Conservation (phyloP, 441 rosid species). For the Codiaeum variegatum region DNA sequence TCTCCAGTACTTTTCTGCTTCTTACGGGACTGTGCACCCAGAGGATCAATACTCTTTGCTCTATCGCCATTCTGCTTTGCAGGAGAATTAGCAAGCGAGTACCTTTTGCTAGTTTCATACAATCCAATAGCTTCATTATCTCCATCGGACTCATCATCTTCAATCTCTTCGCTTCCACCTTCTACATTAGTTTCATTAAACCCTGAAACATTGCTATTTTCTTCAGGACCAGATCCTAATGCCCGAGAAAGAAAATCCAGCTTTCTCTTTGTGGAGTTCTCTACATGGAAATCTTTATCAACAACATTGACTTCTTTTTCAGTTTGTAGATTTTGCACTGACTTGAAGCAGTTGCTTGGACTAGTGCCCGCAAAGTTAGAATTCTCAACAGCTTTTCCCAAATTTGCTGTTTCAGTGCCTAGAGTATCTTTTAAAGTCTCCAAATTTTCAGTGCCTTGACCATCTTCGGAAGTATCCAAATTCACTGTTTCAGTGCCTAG, state of each 20-base stretch:
- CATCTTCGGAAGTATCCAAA: too few relatives aligned
- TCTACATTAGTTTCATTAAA: neutral
- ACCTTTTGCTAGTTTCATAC: conserved; percentile 11
- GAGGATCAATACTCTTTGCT: conserved; percentile 18
- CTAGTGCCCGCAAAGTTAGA: neutral
- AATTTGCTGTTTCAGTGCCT: neutral
- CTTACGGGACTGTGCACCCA: neutral
- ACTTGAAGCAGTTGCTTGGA: neutral
- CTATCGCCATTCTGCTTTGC: conserved; percentile 1
- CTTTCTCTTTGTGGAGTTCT: conserved; percentile 19
- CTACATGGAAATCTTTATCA: neutral
- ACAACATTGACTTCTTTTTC: neutral
- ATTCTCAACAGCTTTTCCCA: conserved; percentile 13
- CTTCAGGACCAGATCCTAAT: neutral
- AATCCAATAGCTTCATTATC: neutral
- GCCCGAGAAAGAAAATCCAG: conserved; percentile 17
- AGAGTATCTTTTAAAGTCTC: neutral
- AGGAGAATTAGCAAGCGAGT: neutral
- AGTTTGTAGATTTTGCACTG: conserved; percentile 8
- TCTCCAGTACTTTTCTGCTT: neutral
- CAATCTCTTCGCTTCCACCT: neutral
- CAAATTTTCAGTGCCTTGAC: too few relatives aligned
- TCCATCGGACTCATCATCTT: conserved; percentile 7
- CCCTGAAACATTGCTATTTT: neutral
- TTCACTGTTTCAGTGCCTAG: neutral